Conservation (phyloP, 2,329 filamentous ascomycete species). For the Claviceps capensis region DNA sequence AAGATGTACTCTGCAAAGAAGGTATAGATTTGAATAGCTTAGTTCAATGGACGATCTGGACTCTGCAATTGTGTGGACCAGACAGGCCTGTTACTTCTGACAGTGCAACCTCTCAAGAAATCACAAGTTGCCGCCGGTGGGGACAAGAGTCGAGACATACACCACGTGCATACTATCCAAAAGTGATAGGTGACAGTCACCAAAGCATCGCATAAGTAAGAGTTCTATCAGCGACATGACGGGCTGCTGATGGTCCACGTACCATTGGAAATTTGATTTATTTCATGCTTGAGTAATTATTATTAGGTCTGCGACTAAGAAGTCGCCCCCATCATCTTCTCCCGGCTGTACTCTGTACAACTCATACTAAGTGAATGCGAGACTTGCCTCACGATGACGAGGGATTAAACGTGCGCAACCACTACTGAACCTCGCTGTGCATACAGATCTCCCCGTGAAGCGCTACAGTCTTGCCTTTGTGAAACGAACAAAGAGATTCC, state of each 20-base stretch:
- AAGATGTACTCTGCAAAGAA: too few species aligned
- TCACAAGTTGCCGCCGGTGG: neutral
- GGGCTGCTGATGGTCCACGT: neutral
- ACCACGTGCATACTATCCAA: neutral
- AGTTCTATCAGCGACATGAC: neutral
- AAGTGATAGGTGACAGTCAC: neutral
- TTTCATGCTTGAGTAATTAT: constrained; percentile 1
- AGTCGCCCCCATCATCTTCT: neutral
- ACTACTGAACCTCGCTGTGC: neutral
- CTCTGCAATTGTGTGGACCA: neutral
- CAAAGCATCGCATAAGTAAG: neutral
- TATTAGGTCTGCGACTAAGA: neutral
- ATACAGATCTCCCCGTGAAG: neutral
- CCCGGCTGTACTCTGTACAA: neutral
- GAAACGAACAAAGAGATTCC: neutral
- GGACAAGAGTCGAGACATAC: neutral
- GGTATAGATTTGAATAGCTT: too few species aligned
- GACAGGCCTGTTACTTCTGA: neutral
- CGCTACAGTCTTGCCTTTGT: neutral
- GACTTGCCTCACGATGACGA: constrained; percentile 1
- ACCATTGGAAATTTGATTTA: neutral
- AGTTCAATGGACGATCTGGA: too few species aligned
- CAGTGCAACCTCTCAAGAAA: neutral
- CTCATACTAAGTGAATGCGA: neutral
- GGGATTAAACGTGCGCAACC: neutral